Conservation (phyloP, 805 yeast genomes). For the Pichia deserticola region DNA sequence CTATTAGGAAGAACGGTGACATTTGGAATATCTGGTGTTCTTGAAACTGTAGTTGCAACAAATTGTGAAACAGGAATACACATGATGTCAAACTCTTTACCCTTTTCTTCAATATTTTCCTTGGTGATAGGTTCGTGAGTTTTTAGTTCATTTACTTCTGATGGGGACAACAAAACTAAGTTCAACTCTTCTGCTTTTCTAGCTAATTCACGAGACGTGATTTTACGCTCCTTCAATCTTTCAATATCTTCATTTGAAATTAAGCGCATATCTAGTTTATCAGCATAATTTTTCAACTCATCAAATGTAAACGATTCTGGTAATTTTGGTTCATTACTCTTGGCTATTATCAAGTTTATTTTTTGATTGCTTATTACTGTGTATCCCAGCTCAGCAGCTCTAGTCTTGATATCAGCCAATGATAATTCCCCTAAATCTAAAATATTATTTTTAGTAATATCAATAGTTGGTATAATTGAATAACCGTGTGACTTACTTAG, state of each 20-base stretch:
- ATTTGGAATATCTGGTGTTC: conserved; percentile 45
- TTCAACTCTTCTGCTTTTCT: conserved; percentile 36
- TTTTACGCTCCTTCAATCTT: conserved; percentile 21
- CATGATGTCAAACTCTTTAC: conserved; percentile 40
- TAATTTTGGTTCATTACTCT: not conserved
- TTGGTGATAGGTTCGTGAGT: conserved; percentile 8
- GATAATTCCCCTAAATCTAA: conserved; percentile 14
- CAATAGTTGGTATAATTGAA: conserved; percentile 27
- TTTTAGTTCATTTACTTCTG: conserved; percentile 17
- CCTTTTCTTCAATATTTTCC: conserved; percentile 31
- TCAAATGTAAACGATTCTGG: conserved; percentile 10
- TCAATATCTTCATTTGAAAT: conserved; percentile 28
- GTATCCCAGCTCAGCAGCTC: conserved; percentile 16
- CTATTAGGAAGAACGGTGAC: conserved; percentile 59
- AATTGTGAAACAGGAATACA: conserved; percentile 53
- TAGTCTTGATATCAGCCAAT: conserved; percentile 5
- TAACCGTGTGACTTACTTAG: conserved; percentile 22
- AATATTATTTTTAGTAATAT: conserved; percentile 16
- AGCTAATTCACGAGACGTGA: conserved; percentile 29
- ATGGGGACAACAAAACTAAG: conserved; percentile 27
- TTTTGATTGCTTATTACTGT: conserved; percentile 13
- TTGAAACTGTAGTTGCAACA: conserved; percentile 54
- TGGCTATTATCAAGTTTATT: conserved; percentile 9
- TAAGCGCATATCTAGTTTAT: conserved; percentile 28
- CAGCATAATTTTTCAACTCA: conserved; percentile 15